Percentiles rank a stretch among this genome's conserved stretches.
phyloP scores from a whole-genome alignment of 805 yeast genomes.

The Lipomyces sp. region DNA sequence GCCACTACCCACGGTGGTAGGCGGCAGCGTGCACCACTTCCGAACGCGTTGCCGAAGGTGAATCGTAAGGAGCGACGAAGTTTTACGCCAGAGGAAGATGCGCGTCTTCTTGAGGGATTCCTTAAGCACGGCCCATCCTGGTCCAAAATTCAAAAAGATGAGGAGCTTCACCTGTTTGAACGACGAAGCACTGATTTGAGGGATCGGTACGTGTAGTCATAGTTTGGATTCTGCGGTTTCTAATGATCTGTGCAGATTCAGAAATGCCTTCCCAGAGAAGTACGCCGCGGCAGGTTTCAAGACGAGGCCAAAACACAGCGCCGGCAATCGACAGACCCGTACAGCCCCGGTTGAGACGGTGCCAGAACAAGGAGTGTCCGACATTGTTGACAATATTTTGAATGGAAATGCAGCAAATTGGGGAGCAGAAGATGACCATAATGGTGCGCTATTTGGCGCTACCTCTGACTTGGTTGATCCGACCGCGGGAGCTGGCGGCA shows the following conservation, averaged over 20 bases:
- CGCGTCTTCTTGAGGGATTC: slow-evolving; percentile 50
- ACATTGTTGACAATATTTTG: slow-evolving; percentile 25
- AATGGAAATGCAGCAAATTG: slow-evolving; percentile 20
- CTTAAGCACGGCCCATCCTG: slow-evolving; percentile 52
- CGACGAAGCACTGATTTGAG: slow-evolving; percentile 53
- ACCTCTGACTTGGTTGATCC: slow-evolving; percentile 31
- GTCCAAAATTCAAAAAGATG: slow-evolving; percentile 53
- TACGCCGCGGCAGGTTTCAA: slow-evolving; percentile 54
- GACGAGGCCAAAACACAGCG: slow-evolving; percentile 30
- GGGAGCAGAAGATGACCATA: slow-evolving; percentile 30
- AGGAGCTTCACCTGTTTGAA: slow-evolving; percentile 46
- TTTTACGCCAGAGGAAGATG: slow-evolving; percentile 52
- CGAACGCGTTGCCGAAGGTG: slow-evolving; percentile 47
- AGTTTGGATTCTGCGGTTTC: not conserved
- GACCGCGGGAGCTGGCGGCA: slow-evolving; percentile 9
- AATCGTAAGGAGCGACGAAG: slow-evolving; percentile 52
- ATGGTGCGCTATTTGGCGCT: slow-evolving; percentile 19
- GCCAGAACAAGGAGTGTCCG: slow-evolving; percentile 15
- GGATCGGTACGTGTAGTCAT: slow-evolving; percentile 43
- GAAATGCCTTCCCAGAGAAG: slow-evolving; percentile 53
- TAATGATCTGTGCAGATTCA: slow-evolving; percentile 39
- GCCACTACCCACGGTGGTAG: slow-evolving; percentile 50
- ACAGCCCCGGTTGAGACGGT: slow-evolving; percentile 26
- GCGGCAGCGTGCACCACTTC: slow-evolving; percentile 36
- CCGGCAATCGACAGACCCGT: slow-evolving; percentile 29